phyloP scores from a whole-genome alignment of 371 early-diverging fungal species.

The Dichotomocladium elegans region DNA sequence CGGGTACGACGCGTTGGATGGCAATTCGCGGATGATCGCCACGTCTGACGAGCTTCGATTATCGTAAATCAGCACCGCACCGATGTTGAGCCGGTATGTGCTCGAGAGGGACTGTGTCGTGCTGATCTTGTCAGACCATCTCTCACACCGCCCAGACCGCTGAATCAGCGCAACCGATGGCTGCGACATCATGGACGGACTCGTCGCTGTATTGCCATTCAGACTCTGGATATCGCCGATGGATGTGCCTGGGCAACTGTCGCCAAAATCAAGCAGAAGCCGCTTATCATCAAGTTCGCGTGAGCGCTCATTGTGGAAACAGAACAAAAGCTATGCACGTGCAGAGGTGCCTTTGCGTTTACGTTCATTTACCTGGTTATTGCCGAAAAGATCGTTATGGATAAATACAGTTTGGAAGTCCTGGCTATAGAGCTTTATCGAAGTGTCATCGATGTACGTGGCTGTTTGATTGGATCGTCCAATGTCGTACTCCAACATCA shows the following conservation, averaged over 20 bases:
- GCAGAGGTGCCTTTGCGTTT: neutral
- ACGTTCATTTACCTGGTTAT: constrained; percentile 26
- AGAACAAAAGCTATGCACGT: neutral
- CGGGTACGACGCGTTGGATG: constrained; percentile 17
- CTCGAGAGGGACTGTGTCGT: constrained; percentile 16
- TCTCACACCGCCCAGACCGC: constrained; percentile 16
- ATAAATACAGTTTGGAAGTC: constrained; percentile 36
- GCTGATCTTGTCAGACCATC: constrained; percentile 38
- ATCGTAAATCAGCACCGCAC: constrained; percentile 30
- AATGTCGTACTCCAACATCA: constrained; percentile 8
- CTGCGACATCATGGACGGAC: constrained; percentile 11
- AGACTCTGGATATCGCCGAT: constrained; percentile 6
- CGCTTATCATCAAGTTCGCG: constrained; percentile 3
- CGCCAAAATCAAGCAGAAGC: constrained; percentile 13
- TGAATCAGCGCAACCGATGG: constrained; percentile 28
- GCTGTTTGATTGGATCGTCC: constrained; percentile 1
- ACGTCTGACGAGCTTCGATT: constrained; percentile 14
- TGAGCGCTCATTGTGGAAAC: neutral
- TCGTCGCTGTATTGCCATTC: constrained; percentile 5
- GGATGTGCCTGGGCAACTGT: constrained; percentile 3
- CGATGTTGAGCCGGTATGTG: constrained; percentile 17
- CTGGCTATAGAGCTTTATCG: constrained; percentile 28
- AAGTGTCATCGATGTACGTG: constrained; percentile 7
- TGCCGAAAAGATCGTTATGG: constrained; percentile 22
- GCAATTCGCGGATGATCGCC: constrained; percentile 3